Percentiles rank a stretch among this genome's conserved stretches.
These are phyloP conservation scores for Cercophora samala DNA, from an alignment of 495 filamentous ascomycete genomes.

Conservation along the genomic window DNA sequence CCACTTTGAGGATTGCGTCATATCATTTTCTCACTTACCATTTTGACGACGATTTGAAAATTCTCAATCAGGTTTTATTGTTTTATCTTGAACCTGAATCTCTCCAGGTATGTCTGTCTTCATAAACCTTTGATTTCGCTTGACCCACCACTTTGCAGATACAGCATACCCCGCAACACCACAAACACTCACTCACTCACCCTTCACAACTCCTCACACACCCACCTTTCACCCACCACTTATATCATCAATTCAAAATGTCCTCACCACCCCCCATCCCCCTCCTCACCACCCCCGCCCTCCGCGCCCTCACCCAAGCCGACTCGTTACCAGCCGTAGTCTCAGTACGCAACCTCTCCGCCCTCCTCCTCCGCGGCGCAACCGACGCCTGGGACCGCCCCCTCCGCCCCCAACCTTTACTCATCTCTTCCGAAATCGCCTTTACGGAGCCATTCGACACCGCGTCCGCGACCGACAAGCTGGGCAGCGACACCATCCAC, in stretches of 20 bases:
- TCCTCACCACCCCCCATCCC: background rate
- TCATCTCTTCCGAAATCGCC: conserved; percentile 49
- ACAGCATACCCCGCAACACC: background rate
- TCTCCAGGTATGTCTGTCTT: background rate
- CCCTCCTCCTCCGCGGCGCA: conserved; percentile 36
- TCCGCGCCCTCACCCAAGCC: conserved; percentile 27
- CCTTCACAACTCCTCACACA: background rate
- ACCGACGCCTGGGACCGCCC: conserved; percentile 57
- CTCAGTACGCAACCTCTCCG: conserved; percentile 50
- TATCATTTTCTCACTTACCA: background rate
- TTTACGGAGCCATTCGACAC: conserved; percentile 47
- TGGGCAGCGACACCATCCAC: conserved; percentile 56
- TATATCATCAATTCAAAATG: no score
- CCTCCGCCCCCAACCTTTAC: conserved; percentile 49
- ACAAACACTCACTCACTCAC: background rate
- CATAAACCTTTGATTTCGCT: background rate
- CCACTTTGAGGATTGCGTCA: background rate
- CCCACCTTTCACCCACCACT: background rate
- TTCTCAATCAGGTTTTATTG: background rate
- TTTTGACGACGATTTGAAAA: background rate
- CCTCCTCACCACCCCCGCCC: conserved; percentile 34
- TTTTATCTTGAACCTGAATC: background rate
- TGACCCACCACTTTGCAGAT: background rate
- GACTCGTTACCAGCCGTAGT: conserved; percentile 42
- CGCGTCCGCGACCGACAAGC: conserved; percentile 44